Evolutionary conservation across 139 green algal species (phyloP), one percentile per base, ranked within the genome.

Genomic region (Tetraselmis striata): DNA sequence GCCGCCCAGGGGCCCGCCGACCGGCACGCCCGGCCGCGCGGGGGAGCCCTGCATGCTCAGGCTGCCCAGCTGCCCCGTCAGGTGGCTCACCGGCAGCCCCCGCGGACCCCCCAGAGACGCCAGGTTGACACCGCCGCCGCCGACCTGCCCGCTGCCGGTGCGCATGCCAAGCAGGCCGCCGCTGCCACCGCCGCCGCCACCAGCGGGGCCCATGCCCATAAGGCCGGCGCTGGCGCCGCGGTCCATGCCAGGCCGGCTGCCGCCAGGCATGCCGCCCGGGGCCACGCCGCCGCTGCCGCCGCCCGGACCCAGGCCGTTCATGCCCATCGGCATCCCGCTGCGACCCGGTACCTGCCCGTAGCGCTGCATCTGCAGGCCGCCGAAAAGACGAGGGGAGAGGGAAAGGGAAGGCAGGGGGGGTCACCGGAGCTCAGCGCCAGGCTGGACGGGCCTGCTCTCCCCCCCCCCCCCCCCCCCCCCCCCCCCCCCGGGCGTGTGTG

Each of bases 71-170:
- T n/a, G 79, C 59, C 79, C 45, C 0, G 82, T 82, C 76, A 86
- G 78, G 31, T 82, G 82, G 59, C 82, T 80, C 80, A 87, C 82
- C 11, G 80, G 78, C 2, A 84, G 30, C 31, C 79, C 77, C 77
- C 87, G 86, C 81, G 83, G 22, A 45, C 45, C 77, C 82, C 86
- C 74, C 85, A 81, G 2, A 74, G 77, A 74, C 30, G 28, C 28
- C 26, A 74, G 77, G 1, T 31, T 31, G 23, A 31, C 31, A 2
- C 58, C 29, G 1, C 23, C 29, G 23, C 31, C 28, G 29, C 76
- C 77, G 2, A 27, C 1, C 31, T 30, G 77, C 31, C 76, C 18
- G 32, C 31, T 25, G 24, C 75, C 32, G 24, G 45, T 75, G 5
- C 74, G 22, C 2, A 31, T 28, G 75, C 59, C 75, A 81, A 80